phyloP scores from a whole-genome alignment of 805 yeast species.

The Saturnispora zaruensis region DNA sequence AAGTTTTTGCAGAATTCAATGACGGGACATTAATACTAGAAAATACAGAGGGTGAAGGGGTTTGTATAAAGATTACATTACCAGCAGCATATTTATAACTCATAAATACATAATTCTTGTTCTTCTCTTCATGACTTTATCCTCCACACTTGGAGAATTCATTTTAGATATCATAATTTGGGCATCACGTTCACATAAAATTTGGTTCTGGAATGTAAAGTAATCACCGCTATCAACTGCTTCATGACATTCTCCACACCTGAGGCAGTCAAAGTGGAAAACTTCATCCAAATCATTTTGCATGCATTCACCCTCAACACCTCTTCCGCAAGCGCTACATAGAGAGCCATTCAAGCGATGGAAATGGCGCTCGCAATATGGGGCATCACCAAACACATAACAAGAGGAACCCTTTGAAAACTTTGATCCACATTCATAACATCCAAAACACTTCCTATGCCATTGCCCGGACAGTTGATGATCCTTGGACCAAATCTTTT shows the following conservation, averaged over 20 bases:
- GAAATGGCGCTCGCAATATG: constrained; percentile 74
- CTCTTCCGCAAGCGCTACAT: constrained; percentile 60
- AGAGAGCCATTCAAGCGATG: constrained; percentile 69
- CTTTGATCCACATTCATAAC: constrained; percentile 50
- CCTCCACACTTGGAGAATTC: constrained; percentile 10
- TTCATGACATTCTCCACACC: constrained; percentile 52
- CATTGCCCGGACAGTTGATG: constrained; percentile 86
- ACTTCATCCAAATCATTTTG: constrained; percentile 64
- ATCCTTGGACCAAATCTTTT: constrained; percentile 75
- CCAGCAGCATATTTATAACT: constrained; percentile 13
- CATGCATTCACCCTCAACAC: constrained; percentile 87
- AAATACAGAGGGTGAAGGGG: constrained; percentile 20
- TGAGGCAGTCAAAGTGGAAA: constrained; percentile 69
- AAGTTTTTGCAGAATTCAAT: constrained; percentile 22
- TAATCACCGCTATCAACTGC: constrained; percentile 45
- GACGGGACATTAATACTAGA: constrained; percentile 19
- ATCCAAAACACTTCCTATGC: constrained; percentile 83
- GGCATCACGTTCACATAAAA: constrained; percentile 44
- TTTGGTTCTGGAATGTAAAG: constrained; percentile 38
- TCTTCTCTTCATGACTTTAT: constrained; percentile 25
- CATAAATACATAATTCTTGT: constrained; percentile 26
- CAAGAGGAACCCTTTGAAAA: constrained; percentile 58
- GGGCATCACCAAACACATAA: constrained; percentile 70
- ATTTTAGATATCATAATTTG: constrained; percentile 14
- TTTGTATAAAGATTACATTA: constrained; percentile 19